Evolutionary conservation across 140 eudicot genomes (phyloP), one percentile per base, ranked within the genome.

Genomic region (Stevia rebaudiana): DNA sequence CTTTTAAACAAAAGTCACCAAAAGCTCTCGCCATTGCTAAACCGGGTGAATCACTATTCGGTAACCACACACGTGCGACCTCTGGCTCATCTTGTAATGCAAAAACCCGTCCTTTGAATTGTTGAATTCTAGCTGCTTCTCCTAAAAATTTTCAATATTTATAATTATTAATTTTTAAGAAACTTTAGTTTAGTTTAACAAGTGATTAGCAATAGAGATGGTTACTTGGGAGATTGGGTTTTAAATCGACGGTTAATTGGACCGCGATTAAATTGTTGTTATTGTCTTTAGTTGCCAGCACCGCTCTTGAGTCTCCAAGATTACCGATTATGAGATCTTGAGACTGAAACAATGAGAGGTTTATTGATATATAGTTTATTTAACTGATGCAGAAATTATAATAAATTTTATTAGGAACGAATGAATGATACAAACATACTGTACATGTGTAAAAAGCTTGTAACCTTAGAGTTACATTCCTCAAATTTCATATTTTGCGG

Each of bases 21-120:
- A 89, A 89, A 43, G 97, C 97, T 76, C 97, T 74, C 40, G 97
- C 97, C 97, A 89, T 89, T 8, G 97, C 97, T 63, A 89, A 70
- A 53, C 97, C 97, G 11, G 97, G 97, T 7, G 97, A 86, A 65
- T 89, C 91, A 56, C 88, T 89, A 57, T 89, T 83, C 0, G 97
- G 97, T 80, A 89, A 62, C 97, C 97, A 89, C 12, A 89, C 97
- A 10, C 97, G 90, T 44, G 97, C 81, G 41, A 89, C 95, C 60
- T 89, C 97, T 16, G 97, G 97, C 55, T 89, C 97, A 56, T 89
- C 97, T 74, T 86, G 95, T 76, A 89, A 71, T 6, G 97, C 95
- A 33, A 89, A 89, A 23, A 89, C 97, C 50, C 97, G 78, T 44
- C 97, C 97, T 74, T 85, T 89, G 65, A 81, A 89, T 62, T 77